Evolutionary conservation across 2,329 filamentous ascomycete species (phyloP).

Genomic region (Monilinia fructicola): DNA sequence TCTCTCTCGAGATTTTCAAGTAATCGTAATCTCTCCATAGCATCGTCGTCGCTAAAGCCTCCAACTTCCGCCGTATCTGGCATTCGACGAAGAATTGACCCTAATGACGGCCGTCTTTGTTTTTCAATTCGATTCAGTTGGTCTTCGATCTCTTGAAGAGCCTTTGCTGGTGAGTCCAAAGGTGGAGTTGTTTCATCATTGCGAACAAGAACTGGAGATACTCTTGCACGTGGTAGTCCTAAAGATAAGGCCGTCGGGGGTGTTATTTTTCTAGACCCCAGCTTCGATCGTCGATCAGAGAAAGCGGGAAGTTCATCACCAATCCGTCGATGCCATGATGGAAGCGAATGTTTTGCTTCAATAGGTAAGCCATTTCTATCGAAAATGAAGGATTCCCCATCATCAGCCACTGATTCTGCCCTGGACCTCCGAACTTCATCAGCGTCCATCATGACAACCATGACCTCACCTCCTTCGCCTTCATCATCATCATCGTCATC

Average conservation of each 20-base stretch:
- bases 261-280: conserved; percentile 51
- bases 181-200: conserved; percentile 36
- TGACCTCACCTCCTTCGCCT: conserved; percentile 42
- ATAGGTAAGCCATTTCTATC: conserved; percentile 31
- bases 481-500: conserved; percentile 26
- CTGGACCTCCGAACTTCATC: conserved; percentile 32
- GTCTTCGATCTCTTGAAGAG: conserved; percentile 38
- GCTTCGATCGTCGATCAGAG: conserved; percentile 51
- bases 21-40: conserved; percentile 40
- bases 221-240: conserved; percentile 43
- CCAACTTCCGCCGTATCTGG: conserved; percentile 25
- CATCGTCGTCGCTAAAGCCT: conserved; percentile 22
- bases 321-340: conserved; percentile 55
- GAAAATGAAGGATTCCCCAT: conserved; percentile 37
- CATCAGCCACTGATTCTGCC: conserved; percentile 30
- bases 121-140: conserved; percentile 39
- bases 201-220: conserved; percentile 47
- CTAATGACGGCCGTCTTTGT: conserved; percentile 35
- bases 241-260: conserved; percentile 58
- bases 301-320: conserved; percentile 61
- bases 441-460: conserved; percentile 50
- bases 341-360: not conserved
- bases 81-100: conserved; percentile 34
- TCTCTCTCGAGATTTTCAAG: conserved; percentile 61
- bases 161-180: conserved; percentile 36